Evolutionary conservation across 495 filamentous ascomycete species (phyloP).

Genomic region (Xylaria acuta): DNA sequence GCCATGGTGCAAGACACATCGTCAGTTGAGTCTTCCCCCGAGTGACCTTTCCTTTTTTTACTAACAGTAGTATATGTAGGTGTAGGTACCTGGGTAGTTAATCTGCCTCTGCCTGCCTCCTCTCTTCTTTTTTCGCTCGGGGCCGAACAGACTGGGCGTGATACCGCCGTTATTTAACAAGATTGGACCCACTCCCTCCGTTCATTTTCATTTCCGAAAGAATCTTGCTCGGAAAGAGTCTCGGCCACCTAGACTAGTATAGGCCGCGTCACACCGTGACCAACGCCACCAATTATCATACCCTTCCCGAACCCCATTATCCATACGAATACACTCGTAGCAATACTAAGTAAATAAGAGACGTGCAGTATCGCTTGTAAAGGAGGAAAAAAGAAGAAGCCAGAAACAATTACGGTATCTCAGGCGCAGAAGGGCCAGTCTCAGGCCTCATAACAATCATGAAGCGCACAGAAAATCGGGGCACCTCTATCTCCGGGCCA

Average conservation of each 20-base stretch:
- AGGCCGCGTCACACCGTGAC: background rate
- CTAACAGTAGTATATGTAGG: background rate
- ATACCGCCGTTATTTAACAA: background rate
- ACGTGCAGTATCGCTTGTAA: background rate
- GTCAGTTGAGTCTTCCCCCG: background rate
- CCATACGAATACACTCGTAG: background rate
- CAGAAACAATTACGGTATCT: conserved; percentile 18
- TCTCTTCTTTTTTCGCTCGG: background rate
- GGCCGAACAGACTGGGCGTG: background rate
- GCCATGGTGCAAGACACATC: background rate
- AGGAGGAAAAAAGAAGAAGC: background rate
- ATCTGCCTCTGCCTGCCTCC: background rate
- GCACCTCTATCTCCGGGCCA: conserved; percentile 33
- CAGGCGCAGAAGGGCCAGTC: background rate
- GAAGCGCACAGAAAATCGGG: background rate
- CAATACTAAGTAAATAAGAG: background rate
- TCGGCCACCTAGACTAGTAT: background rate
- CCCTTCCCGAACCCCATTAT: background rate
- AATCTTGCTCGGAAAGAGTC: background rate
- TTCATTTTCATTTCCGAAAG: background rate
- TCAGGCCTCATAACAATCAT: conserved; percentile 1
- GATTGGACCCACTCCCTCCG: background rate
- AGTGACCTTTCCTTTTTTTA: background rate
- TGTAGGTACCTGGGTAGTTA: background rate
- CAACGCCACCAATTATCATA: conserved; percentile 1